phyloP scores from a whole-genome alignment of 2,329 filamentous ascomycete genomes.

The Aspergillus ibericus region DNA sequence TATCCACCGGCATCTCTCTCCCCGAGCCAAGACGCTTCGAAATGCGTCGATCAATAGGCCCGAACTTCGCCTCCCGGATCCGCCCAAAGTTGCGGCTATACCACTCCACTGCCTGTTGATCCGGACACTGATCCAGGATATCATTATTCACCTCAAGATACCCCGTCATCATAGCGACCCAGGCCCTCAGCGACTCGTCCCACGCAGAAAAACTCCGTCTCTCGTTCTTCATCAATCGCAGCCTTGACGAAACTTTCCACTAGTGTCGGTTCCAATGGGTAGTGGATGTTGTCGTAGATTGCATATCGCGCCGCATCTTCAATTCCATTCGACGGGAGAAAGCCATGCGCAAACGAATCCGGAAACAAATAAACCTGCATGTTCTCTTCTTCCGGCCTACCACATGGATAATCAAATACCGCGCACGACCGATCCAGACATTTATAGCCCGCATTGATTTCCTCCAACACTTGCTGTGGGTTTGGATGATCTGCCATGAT shows the following conservation, averaged over 20 bases:
- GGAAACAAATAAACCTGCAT: background rate
- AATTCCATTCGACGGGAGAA: background rate
- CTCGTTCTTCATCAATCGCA: slow-evolving; percentile 27
- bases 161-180: slow-evolving; percentile 27
- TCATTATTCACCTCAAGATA: slow-evolving; percentile 30
- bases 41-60: slow-evolving; percentile 25
- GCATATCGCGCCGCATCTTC: slow-evolving; percentile 1
- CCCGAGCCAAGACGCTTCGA: slow-evolving; percentile 28
- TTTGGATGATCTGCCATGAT: slow-evolving; percentile 14
- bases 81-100: slow-evolving; percentile 31
- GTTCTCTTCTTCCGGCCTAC: background rate
- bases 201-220: slow-evolving; percentile 22
- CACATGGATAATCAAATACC: background rate
- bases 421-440: background rate
- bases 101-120: slow-evolving; percentile 28
- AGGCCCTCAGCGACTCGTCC: slow-evolving; percentile 21
- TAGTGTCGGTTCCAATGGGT: slow-evolving; percentile 9
- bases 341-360: background rate
- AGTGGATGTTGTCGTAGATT: slow-evolving; percentile 8
- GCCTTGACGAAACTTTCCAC: slow-evolving; percentile 17
- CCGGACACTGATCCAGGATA: slow-evolving; percentile 26
- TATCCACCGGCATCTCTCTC: slow-evolving; percentile 28
- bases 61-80: slow-evolving; percentile 24
- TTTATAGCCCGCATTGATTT: slow-evolving; percentile 19
- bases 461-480: slow-evolving; percentile 15